Conservation (phyloP, 1,139 yeast species). For the Saccharomyces hybrid region DNA sequence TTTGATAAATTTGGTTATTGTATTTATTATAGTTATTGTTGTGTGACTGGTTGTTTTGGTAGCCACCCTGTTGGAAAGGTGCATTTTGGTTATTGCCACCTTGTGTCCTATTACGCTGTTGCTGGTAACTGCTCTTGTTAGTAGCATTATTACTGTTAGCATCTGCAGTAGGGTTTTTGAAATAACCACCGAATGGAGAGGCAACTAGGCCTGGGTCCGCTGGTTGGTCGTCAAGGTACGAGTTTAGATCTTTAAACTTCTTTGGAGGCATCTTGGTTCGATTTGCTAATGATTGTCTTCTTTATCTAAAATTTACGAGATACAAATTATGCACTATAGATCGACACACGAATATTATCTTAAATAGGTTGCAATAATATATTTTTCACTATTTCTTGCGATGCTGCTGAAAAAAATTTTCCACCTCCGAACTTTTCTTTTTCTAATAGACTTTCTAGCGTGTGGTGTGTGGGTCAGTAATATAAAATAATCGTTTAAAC, state of each 20-base stretch:
- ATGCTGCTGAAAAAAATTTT: neutral
- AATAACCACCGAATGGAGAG: constrained; percentile 32
- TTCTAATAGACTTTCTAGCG: neutral
- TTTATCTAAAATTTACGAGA: neutral
- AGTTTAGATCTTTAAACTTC: constrained; percentile 28
- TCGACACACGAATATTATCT: neutral
- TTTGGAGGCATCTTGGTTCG: constrained; percentile 29
- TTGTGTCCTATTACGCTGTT: constrained; percentile 18
- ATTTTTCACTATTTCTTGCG: neutral
- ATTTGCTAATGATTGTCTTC: neutral
- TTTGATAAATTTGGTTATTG: constrained; percentile 7
- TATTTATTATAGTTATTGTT: constrained; percentile 7
- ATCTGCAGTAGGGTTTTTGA: constrained; percentile 15
- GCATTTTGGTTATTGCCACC: constrained; percentile 13
- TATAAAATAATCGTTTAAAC: neutral
- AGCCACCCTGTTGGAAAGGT: too few species aligned
- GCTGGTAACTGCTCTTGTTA: constrained; percentile 17
- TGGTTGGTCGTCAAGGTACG: constrained; percentile 27
- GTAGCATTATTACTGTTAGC: constrained; percentile 1
- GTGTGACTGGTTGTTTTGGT: constrained; percentile 11
- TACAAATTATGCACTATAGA: neutral
- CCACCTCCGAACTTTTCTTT: neutral
- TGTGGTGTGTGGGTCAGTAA: neutral
- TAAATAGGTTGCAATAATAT: neutral
- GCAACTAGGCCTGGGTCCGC: constrained; percentile 26